phyloP scores from a whole-genome alignment of 2,329 filamentous ascomycete species.

The Escovopsis sp. region DNA sequence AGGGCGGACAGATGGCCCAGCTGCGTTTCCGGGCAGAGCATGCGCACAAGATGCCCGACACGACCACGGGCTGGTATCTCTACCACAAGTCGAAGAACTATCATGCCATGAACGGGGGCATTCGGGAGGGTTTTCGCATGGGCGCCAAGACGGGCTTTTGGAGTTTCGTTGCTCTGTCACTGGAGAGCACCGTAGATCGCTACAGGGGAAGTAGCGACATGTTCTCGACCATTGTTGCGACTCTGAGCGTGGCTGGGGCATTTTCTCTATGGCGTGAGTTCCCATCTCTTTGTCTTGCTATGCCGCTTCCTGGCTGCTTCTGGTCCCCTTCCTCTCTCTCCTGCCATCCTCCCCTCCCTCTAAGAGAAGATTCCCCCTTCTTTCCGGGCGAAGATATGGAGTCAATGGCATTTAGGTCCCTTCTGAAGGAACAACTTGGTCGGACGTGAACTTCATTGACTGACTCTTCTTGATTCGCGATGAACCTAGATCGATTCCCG shows the following conservation, averaged over 20 bases:
- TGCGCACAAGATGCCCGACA: constrained; percentile 76
- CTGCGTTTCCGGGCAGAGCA: constrained; percentile 90
- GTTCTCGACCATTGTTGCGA: constrained; percentile 66
- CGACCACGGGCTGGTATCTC: constrained; percentile 84
- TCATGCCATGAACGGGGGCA: constrained; percentile 59
- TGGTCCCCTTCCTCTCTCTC: too few species aligned
- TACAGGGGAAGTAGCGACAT: constrained; percentile 57
- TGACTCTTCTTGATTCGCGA: constrained; percentile 5
- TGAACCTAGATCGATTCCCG: constrained; percentile 64
- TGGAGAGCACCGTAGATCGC: constrained; percentile 63
- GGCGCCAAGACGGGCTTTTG: constrained; percentile 55
- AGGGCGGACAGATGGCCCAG: constrained; percentile 59
- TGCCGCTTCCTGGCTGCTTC: too few species aligned
- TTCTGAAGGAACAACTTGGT: too few species aligned
- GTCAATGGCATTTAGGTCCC: too few species aligned
- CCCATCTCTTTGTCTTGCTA: too few species aligned
- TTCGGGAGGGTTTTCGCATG: constrained; percentile 65
- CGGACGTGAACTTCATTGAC: constrained; percentile 14
- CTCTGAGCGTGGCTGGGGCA: constrained; percentile 65
- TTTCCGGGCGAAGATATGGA: too few species aligned
- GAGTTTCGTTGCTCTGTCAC: constrained; percentile 57
- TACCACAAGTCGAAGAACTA: constrained; percentile 99
- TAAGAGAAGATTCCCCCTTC: too few species aligned
- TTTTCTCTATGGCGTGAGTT: constrained; percentile 75
- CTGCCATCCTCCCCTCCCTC: too few species aligned